These are phyloP conservation scores for Globisporangium carolinianum DNA, from an alignment of 352 stramenopile genomes.

Conservation along the genomic window DNA sequence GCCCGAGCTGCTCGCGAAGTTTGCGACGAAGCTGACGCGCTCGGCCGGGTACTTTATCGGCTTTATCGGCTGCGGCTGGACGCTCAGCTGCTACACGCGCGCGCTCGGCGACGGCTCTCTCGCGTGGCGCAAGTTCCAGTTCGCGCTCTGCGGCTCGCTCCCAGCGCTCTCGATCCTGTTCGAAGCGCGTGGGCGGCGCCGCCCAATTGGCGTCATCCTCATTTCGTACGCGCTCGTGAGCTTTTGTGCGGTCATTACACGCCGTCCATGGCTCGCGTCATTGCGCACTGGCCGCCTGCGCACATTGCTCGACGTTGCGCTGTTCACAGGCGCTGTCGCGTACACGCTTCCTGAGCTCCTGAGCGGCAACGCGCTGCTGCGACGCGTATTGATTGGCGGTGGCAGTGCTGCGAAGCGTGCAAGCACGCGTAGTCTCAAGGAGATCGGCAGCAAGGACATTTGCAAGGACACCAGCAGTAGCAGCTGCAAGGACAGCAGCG, in stretches of 20 bases:
- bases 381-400: constrained; percentile 20
- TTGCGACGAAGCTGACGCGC: constrained; percentile 31
- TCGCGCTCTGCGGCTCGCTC: constrained; percentile 37
- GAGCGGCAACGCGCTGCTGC: constrained; percentile 21
- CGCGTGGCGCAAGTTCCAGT: constrained; percentile 43
- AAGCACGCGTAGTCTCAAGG: neutral
- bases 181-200: constrained; percentile 34
- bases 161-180: constrained; percentile 43
- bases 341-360: constrained; percentile 33
- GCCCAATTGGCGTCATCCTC: constrained; percentile 53
- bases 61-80: constrained; percentile 50
- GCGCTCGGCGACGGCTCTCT: constrained; percentile 35
- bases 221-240: constrained; percentile 54
- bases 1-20: constrained; percentile 17
- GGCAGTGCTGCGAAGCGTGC: neutral
- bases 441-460: no score
- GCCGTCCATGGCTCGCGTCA: constrained; percentile 29
- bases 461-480: no score
- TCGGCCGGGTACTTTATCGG: constrained; percentile 46
- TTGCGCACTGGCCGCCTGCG: constrained; percentile 19
- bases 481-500: no score
- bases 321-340: constrained; percentile 24
- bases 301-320: constrained; percentile 27
- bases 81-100: constrained; percentile 31
- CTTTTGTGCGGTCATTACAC: constrained; percentile 30